phyloP scores from a whole-genome alignment of 768 basidiomycete species.

The Rhodotorula graminis region DNA sequence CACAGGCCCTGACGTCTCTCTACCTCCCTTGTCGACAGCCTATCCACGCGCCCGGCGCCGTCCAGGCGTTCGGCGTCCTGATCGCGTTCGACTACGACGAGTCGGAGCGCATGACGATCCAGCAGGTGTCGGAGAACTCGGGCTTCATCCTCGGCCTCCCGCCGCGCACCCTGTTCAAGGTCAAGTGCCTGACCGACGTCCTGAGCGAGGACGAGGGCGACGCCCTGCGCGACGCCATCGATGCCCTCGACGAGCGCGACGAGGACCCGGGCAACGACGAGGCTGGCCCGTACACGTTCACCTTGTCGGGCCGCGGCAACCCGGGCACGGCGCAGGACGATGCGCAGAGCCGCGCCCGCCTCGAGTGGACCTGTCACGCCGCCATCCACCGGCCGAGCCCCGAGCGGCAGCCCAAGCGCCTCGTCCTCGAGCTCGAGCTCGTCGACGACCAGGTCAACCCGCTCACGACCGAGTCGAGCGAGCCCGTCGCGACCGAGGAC shows the following conservation, averaged over 20 bases:
- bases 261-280: conserved; percentile 45
- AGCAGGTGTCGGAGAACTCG: conserved; percentile 80
- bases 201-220: conserved; percentile 64
- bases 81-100: conserved; percentile 63
- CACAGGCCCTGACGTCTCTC: neutral
- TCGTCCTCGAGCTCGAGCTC: conserved; percentile 71
- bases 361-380: conserved; percentile 66
- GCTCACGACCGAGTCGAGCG: conserved; percentile 47
- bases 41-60: conserved; percentile 72
- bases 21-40: conserved; percentile 52
- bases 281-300: conserved; percentile 60
- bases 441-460: conserved; percentile 68
- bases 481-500: conserved; percentile 23
- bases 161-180: conserved; percentile 63
- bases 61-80: conserved; percentile 78
- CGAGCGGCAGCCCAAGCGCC: conserved; percentile 17
- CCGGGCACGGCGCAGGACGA: conserved; percentile 54
- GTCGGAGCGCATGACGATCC: conserved; percentile 58
- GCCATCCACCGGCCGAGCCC: conserved; percentile 57
- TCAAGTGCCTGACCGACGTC: conserved; percentile 67
- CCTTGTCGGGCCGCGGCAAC: conserved; percentile 65
- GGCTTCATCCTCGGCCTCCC: conserved; percentile 69
- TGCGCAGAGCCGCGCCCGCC: conserved; percentile 47
- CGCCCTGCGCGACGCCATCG: conserved; percentile 67
- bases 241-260: conserved; percentile 58